Percentiles rank a stretch among this genome's conserved stretches.
These are phyloP conservation scores for Candida peoriensis DNA, from an alignment of 805 yeast genomes.

Conservation along the genomic window DNA sequence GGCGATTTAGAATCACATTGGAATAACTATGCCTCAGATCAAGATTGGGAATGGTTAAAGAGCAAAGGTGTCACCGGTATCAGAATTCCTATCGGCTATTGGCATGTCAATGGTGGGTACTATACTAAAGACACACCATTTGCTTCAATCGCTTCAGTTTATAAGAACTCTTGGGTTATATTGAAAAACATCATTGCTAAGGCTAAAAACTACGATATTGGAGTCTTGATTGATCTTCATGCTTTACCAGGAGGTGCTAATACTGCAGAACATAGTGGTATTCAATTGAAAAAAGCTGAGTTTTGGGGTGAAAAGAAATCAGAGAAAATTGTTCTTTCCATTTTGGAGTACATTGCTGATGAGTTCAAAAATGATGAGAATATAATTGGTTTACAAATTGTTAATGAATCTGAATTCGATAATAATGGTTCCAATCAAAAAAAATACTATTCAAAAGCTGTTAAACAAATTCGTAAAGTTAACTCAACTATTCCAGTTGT, in stretches of 20 bases:
- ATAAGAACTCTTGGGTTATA: slow-evolving; percentile 67
- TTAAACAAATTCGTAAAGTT: slow-evolving; percentile 48
- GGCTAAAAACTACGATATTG: slow-evolving; percentile 61
- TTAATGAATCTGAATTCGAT: slow-evolving; percentile 75
- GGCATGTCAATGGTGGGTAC: slow-evolving; percentile 69
- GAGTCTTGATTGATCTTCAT: slow-evolving; percentile 79
- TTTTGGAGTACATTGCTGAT: slow-evolving; percentile 54
- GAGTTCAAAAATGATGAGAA: slow-evolving; percentile 59
- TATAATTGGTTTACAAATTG: slow-evolving; percentile 76
- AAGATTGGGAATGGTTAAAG: slow-evolving; percentile 77
- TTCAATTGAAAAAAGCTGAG: slow-evolving; percentile 48
- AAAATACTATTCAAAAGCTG: slow-evolving; percentile 61
- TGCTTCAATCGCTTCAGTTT: slow-evolving; percentile 47
- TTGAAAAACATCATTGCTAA: slow-evolving; percentile 50
- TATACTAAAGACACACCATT: slow-evolving; percentile 62
- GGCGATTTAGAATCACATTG: slow-evolving; percentile 59
- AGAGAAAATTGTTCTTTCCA: slow-evolving; percentile 41
- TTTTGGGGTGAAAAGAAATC: slow-evolving; percentile 52
- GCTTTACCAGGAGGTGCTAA: slow-evolving; percentile 94
- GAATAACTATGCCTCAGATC: slow-evolving; percentile 51
- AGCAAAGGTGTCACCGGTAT: slow-evolving; percentile 69
- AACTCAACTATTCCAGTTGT: slow-evolving; percentile 62
- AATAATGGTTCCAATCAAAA: slow-evolving; percentile 48
- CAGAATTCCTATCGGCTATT: slow-evolving; percentile 87
- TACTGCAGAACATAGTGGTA: slow-evolving; percentile 80